Evolutionary conservation across 2,329 filamentous ascomycete genomes (phyloP).

Genomic region (Knufia fluminis): DNA sequence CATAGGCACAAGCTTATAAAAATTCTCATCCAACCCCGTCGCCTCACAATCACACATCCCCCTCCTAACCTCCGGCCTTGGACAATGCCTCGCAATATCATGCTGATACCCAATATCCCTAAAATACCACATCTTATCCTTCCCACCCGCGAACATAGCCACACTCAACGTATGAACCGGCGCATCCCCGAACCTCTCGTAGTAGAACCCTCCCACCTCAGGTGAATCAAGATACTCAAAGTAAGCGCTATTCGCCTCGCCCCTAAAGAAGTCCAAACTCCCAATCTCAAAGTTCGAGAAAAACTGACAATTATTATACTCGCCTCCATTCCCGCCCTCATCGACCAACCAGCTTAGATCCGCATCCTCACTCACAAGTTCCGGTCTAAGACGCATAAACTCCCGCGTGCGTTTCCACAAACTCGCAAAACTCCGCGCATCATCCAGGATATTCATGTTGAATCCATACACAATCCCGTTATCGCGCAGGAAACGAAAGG

Average conservation of each 20-base stretch:
- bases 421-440: slow-evolving; percentile 35
- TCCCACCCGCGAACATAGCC: slow-evolving; percentile 43
- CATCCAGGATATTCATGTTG: slow-evolving; percentile 43
- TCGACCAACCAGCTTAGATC: slow-evolving; percentile 43
- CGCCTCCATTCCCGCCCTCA: slow-evolving; percentile 24
- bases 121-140: slow-evolving; percentile 44
- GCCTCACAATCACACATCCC: slow-evolving; percentile 35
- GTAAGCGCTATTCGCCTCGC: slow-evolving; percentile 38
- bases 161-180: slow-evolving; percentile 48
- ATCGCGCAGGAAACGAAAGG: slow-evolving; percentile 29
- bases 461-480: slow-evolving; percentile 38
- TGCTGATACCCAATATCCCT: slow-evolving; percentile 39
- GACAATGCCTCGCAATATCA: slow-evolving; percentile 35
- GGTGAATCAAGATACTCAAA: slow-evolving; percentile 42
- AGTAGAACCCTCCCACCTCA: slow-evolving; percentile 38
- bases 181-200: slow-evolving; percentile 40
- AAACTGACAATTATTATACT: slow-evolving; percentile 44
- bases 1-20: slow-evolving; percentile 40
- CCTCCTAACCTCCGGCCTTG: slow-evolving; percentile 4
- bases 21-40: slow-evolving; percentile 37
- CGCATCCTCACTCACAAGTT: slow-evolving; percentile 40
- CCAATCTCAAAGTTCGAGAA: slow-evolving; percentile 49
- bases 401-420: slow-evolving; percentile 40
- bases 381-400: slow-evolving; percentile 37
- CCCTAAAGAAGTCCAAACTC: slow-evolving; percentile 40